Evolutionary conservation across 352 stramenopile genomes (phyloP), one percentile per base, ranked within the genome.

Genomic region (Phytophthora sansomeana): DNA sequence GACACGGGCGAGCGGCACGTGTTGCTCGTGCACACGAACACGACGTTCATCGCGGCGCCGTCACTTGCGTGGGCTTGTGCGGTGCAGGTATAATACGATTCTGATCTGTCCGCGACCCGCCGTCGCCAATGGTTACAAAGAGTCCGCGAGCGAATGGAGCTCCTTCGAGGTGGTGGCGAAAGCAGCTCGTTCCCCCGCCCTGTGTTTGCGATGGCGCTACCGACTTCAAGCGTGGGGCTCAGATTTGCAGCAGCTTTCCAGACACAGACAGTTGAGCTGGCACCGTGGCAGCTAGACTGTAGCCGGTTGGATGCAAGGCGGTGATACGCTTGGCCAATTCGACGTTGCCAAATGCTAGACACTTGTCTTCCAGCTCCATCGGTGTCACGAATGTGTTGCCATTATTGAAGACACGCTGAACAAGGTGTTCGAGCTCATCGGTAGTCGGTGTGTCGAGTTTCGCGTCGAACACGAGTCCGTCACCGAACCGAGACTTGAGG

Each of bases 11-110:
- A 95, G 35, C 87, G 83, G 60, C 85, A 93, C 53, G 85, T 93
- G 71, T 95, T 95, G 72, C 87, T 93, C 32, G 87, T 92, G 74
- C 87, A 95, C 46, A 93, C 85, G 43, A 95, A 95, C 51, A 95
- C 67, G 29, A 95, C 75, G 69, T 92, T 87, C 84, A 92, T 92
- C 24, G 53, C 39, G 49, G 29, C 10, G 6, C n/a, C n/a, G n/a
- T n/a, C n/a, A n/a, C n/a, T 26, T 10, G 16, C 10, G 28, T 38
- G n/a, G 36, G 24, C 41, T 56, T 67, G 67, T 16, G 50, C 14
- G 35, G 47, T 36, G 30, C 47, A 56, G 35, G 2, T n/a, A 6
- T 36, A 30, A 57, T n/a, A 6, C 42, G 26, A 57, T 67, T 71
- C 14, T 52, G 42, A 47, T 74, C 44, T 77, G 69, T 42, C 48